Evolutionary conservation across 2,329 filamentous ascomycete genomes (phyloP).

Genomic region (Colletotrichum sp.): DNA sequence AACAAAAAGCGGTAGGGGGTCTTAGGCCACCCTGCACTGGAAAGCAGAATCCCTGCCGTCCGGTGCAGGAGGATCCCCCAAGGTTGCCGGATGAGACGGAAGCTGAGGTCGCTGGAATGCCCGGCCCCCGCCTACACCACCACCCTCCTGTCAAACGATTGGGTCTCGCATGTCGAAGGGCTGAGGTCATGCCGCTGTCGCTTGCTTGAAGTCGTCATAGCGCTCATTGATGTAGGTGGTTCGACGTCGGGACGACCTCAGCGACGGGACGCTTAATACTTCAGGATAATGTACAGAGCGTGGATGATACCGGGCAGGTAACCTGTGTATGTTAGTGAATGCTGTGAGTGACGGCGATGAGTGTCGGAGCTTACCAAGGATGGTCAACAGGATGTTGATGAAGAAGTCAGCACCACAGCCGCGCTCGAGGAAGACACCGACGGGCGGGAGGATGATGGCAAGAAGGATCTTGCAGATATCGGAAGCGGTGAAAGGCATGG

Average conservation of each 20-base stretch:
- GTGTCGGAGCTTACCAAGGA: constrained; percentile 57
- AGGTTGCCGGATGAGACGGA: constrained; percentile 9
- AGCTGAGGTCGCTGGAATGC: constrained; percentile 6
- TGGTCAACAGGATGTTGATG: constrained; percentile 91
- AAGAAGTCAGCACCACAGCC: constrained; percentile 86
- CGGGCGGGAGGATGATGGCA: constrained; percentile 86
- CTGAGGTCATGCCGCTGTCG: background rate
- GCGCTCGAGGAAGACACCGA: constrained; percentile 94
- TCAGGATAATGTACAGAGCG: constrained; percentile 91
- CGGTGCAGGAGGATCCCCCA: background rate
- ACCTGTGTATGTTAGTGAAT: constrained; percentile 38
- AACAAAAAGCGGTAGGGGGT: background rate
- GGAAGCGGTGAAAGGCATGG: constrained; percentile 62
- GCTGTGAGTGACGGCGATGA: background rate
- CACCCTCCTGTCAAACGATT: background rate
- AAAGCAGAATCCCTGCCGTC: background rate
- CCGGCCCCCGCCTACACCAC: background rate
- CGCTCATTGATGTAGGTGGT: background rate
- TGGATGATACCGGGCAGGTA: constrained; percentile 87
- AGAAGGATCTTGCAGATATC: constrained; percentile 77
- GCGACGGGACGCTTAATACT: constrained; percentile 64
- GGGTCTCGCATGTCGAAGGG: background rate
- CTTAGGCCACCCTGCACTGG: background rate
- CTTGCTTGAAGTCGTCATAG: background rate
- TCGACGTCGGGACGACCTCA: background rate